Conservation (phyloP, 2,329 filamentous ascomycete genomes). For the Furcasterigmium sp. region DNA sequence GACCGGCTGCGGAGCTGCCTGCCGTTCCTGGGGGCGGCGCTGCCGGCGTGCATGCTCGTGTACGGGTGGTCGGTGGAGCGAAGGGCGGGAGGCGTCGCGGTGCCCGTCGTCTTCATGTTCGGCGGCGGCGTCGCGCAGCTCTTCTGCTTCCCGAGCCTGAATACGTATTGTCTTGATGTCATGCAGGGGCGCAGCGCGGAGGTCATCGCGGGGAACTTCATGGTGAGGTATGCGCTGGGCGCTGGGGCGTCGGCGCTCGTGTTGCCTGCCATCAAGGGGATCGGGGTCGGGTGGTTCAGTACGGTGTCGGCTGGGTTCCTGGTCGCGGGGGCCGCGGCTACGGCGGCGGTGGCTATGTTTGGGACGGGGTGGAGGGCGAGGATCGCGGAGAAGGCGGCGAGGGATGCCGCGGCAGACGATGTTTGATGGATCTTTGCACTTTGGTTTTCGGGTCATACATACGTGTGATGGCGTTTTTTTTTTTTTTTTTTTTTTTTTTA, state of each 20-base stretch:
- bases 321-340: background rate
- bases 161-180: constrained; percentile 41
- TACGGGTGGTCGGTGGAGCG: constrained; percentile 55
- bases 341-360: background rate
- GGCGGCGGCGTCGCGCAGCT: constrained; percentile 63
- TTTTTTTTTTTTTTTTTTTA: too few species aligned
- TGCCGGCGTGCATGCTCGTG: constrained; percentile 60
- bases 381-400: background rate
- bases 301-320: background rate
- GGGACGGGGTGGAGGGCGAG: background rate
- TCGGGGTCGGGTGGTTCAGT: constrained; percentile 68
- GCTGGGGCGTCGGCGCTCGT: constrained; percentile 66
- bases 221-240: constrained; percentile 70
- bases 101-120: constrained; percentile 64
- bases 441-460: too few species aligned
- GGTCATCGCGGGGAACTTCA: constrained; percentile 67
- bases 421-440: too few species aligned
- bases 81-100: constrained; percentile 31
- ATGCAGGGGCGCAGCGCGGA: constrained; percentile 10
- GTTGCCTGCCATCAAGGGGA: constrained; percentile 65
- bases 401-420: background rate
- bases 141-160: constrained; percentile 64
- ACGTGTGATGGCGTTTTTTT: too few species aligned
- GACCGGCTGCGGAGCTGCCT: constrained; percentile 60
- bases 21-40: constrained; percentile 48